These are phyloP conservation scores for Intubia oerlemansii DNA, from an alignment of 2,329 filamentous ascomycete genomes.

Conservation along the genomic window DNA sequence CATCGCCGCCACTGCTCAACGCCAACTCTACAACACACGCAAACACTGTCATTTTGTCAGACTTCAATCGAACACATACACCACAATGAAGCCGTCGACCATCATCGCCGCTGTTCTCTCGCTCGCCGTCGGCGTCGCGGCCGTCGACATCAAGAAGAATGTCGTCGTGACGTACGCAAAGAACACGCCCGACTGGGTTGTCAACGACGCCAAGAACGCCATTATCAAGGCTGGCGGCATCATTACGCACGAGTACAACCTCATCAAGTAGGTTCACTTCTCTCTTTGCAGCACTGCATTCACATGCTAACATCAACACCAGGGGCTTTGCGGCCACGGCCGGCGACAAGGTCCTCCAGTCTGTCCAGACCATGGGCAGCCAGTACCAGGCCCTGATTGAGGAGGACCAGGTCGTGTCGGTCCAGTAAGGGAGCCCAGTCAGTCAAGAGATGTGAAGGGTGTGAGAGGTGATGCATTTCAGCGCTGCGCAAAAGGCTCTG, in stretches of 20 bases:
- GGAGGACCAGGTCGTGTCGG: conserved; percentile 49
- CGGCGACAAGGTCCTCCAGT: conserved; percentile 45
- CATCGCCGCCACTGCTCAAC: conserved; percentile 1
- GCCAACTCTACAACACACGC: not conserved
- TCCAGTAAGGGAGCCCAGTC: conserved; percentile 11
- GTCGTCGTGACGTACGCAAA: conserved; percentile 63
- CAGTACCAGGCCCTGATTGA: conserved; percentile 47
- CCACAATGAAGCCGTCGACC: conserved; percentile 40
- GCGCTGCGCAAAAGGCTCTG: too few species aligned
- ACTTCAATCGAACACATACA: too few species aligned
- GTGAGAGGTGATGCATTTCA: too few species aligned
- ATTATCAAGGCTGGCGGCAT: conserved; percentile 49
- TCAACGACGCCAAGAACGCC: conserved; percentile 49
- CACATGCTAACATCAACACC: conserved; percentile 12
- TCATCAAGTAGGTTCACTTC: conserved; percentile 37
- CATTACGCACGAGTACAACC: conserved; percentile 57
- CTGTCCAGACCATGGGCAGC: conserved; percentile 39
- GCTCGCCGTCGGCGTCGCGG: conserved; percentile 34
- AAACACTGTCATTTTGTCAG: too few species aligned
- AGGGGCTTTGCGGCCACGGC: conserved; percentile 65
- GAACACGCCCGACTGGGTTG: conserved; percentile 41
- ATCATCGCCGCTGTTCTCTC: conserved; percentile 33
- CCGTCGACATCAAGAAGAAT: conserved; percentile 45
- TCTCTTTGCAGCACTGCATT: not conserved
- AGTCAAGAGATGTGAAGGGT: too few species aligned